Evolutionary conservation across 768 basidiomycete species (phyloP), one percentile per base, ranked within the genome.

Genomic region (Podaxis sp.): DNA sequence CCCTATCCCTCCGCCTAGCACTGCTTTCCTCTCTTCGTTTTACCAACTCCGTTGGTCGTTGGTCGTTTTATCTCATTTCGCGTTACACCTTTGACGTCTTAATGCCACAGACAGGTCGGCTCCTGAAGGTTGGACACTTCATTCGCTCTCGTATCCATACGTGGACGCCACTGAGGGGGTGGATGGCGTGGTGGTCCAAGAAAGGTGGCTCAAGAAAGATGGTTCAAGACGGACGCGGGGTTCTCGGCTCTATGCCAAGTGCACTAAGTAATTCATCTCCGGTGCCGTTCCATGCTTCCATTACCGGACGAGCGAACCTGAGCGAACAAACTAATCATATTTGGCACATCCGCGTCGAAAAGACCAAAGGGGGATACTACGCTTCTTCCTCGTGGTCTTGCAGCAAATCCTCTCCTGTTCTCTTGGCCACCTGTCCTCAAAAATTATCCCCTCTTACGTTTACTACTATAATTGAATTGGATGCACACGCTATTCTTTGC

Each of bases 401-500:
- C 37, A 26, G 38, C 58, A 50, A 40, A 51, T 28, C 24, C 37
- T 60, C 37, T 15, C 24, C 36, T 17, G 20, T 49, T 22, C 20
- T 38, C 37, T 51, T 24, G 50, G 26, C 52, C 58, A 60, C 24
- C 40, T 30, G 15, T 24, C 13, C 49, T 11, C 36, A 37, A 33
- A 36, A 46, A 59, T 52, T 36, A 10, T 49, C 38, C 13, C 38
- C 58, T 40, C 49, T 51, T 20, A 24, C 58, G 36, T 51, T 59
- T 20, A 12, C 48, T n/a, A 37, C 58, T 51, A 59, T 59, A 59
- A 36, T 33, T 60, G 48, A 60, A 15, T 17, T 51, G 44, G 15
- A 11, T 61, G 55, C 37, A 5, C 54, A 41, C 24, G 54, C 54
- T 56, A 20, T 33, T 22, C 53, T 49, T 40, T 20, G 20, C 30